Evolutionary conservation across 257 asterid species (phyloP).

Genomic region (Solanum sitiens): DNA sequence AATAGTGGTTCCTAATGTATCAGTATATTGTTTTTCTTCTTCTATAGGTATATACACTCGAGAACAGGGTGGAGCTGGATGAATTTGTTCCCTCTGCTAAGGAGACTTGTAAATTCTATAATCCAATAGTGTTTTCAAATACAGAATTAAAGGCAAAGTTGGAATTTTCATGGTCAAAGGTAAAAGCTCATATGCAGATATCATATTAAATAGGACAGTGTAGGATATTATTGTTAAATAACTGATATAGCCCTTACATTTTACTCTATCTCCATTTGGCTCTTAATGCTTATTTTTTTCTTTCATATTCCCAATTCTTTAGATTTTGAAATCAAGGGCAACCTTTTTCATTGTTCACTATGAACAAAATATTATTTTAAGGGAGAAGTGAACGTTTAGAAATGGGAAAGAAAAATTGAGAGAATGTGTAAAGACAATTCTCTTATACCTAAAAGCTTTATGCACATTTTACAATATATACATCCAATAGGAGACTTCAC

Average conservation of each 20-base stretch:
- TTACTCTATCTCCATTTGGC: not conserved
- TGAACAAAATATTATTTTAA: not conserved
- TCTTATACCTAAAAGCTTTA: not conserved
- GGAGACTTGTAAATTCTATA: slow-evolving; percentile 43
- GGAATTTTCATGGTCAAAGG: slow-evolving; percentile 47
- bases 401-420: not conserved
- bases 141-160: slow-evolving; percentile 37
- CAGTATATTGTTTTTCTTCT: not conserved
- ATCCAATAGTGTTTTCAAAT: slow-evolving; percentile 25
- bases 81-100: slow-evolving; percentile 30
- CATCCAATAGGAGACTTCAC: not conserved
- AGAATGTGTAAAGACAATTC: not conserved
- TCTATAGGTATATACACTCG: slow-evolving; percentile 44
- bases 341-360: not conserved
- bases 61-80: slow-evolving; percentile 26
- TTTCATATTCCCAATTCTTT: not conserved
- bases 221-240: not conserved
- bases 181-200: slow-evolving; percentile 6
- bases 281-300: not conserved
- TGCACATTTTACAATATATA: not conserved
- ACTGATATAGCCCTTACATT: not conserved
- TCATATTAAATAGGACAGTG: not conserved
- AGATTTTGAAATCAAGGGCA: not conserved
- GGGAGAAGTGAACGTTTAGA: not conserved
- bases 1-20: not conserved